Evolutionary conservation across 2,329 filamentous ascomycete species (phyloP), one percentile per base, ranked within the genome.

Genomic region (Gyromitra esculenta): DNA sequence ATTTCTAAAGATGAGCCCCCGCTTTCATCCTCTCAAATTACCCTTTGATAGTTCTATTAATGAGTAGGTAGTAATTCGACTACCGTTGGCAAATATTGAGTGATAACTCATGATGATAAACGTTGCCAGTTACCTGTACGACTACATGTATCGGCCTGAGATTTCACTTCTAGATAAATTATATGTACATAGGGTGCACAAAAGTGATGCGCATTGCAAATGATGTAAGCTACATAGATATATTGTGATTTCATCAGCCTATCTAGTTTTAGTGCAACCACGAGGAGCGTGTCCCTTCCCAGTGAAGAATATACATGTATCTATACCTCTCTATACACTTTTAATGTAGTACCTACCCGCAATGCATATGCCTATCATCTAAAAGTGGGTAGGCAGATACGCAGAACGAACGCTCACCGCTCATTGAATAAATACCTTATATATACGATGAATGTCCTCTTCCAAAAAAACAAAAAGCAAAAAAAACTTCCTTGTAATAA

Each of bases 381-480:
- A 71, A 60, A 66, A 48, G 21, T 59, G 52, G 50, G 41, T 69
- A 70, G 25, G 21, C 25, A 63, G 54, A 68, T 25, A 56, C 13
- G 18, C 1, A 21, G 25, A 56, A 74, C 50, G 54, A 43, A 65
- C 60, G 9, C 43, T 8, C 71, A 59, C n/a, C 31, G 21, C 62
- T 54, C 54, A 73, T 62, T 56, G 68, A 72, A 67, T 76, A 66
- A 72, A 76, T 73, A 73, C 68, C 69, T 48, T 66, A 65, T 72
- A 72, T 65, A 59, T 67, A 66, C 67, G 48, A 63, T 62, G 68
- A 62, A 73, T 73, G 62, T 11, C n/a, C 37, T 50, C 39, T 21
- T 48, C 48, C 65, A 18, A 31, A 52, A 70, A 54, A 56, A 65
- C 43, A 15, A 65, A 25, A 63, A 50, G 25, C 39, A 35, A 9